Conservation (phyloP, 2,329 filamentous ascomycete species). For the Ceratocystis smalleyi region DNA sequence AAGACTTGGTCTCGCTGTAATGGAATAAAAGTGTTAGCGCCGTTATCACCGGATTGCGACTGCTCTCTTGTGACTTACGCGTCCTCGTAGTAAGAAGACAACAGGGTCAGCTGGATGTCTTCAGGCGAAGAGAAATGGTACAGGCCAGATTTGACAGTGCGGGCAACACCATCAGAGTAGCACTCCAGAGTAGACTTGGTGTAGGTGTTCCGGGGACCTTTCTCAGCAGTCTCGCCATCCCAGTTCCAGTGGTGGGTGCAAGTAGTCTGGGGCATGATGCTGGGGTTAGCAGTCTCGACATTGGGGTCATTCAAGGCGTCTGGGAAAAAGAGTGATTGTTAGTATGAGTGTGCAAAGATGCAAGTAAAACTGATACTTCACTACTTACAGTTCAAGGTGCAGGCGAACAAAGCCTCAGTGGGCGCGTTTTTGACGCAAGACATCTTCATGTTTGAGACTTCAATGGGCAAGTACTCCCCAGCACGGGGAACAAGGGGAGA, state of each 20-base stretch:
- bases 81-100: slow-evolving; percentile 6
- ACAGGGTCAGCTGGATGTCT: slow-evolving; percentile 4
- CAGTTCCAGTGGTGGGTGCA: slow-evolving; percentile 20
- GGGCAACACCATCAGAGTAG: slow-evolving; percentile 8
- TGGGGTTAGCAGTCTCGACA: not conserved
- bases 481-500: not conserved
- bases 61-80: not conserved
- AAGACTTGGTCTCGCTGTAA: not conserved
- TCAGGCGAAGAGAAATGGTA: slow-evolving; percentile 2
- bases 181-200: slow-evolving; percentile 12
- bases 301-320: slow-evolving; percentile 11
- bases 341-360: not conserved
- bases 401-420: slow-evolving; percentile 3
- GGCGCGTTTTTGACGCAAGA: not conserved
- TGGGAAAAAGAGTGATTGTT: not conserved
- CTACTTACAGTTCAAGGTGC: slow-evolving; percentile 13
- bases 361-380: not conserved
- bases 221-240: slow-evolving; percentile 19
- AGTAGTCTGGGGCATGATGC: not conserved
- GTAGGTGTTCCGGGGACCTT: slow-evolving; percentile 22
- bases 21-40: not conserved
- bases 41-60: not conserved
- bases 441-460: slow-evolving; percentile 8
- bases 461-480: not conserved
- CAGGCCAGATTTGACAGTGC: slow-evolving; percentile 7